Percentiles rank a stretch among this genome's conserved stretches.
These are phyloP conservation scores for Moniliella sp. DNA, from an alignment of 1,284 basidiomycete species.

Conservation along the genomic window DNA sequence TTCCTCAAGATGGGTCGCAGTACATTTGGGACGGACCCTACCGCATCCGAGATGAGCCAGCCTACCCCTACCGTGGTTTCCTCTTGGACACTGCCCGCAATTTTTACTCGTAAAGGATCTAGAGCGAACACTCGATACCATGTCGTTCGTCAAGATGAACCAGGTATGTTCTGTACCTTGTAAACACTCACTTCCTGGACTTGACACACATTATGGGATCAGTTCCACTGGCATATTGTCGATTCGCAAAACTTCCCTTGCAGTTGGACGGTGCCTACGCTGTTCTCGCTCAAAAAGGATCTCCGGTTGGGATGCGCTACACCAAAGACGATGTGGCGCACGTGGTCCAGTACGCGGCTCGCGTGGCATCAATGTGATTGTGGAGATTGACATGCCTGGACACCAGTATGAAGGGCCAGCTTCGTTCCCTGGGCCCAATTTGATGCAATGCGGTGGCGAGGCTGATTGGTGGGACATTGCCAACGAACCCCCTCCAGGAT, in stretches of 20 bases:
- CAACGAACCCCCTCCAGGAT: slow-evolving; percentile 54
- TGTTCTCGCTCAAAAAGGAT: slow-evolving; percentile 47
- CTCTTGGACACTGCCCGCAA: slow-evolving; percentile 58
- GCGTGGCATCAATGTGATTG: slow-evolving; percentile 56
- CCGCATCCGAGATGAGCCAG: slow-evolving; percentile 35
- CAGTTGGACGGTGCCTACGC: slow-evolving; percentile 41
- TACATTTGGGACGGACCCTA: slow-evolving; percentile 39
- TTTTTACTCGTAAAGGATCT: slow-evolving; percentile 43
- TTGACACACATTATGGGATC: too few relatives aligned
- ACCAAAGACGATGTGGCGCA: slow-evolving; percentile 43
- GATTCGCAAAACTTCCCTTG: slow-evolving; percentile 46
- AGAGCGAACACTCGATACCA: slow-evolving; percentile 54
- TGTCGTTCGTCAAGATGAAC: slow-evolving; percentile 62
- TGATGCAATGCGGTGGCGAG: slow-evolving; percentile 49
- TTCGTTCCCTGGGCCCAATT: slow-evolving; percentile 47
- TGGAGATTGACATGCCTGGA: slow-evolving; percentile 57
- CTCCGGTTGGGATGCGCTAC: slow-evolving; percentile 45
- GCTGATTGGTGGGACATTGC: slow-evolving; percentile 41
- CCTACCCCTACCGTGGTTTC: slow-evolving; percentile 44
- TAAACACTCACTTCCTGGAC: too few relatives aligned
- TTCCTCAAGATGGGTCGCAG: slow-evolving; percentile 33
- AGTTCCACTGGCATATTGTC: slow-evolving; percentile 59
- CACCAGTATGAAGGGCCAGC: slow-evolving; percentile 49
- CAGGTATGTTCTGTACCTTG: too few relatives aligned
- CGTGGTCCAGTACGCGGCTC: slow-evolving; percentile 52